A percentile compares a stretch with the other conserved stretches of the same genome.
phyloP scores from a whole-genome alignment of 1,284 basidiomycete species.

The Cerrena zonata region DNA sequence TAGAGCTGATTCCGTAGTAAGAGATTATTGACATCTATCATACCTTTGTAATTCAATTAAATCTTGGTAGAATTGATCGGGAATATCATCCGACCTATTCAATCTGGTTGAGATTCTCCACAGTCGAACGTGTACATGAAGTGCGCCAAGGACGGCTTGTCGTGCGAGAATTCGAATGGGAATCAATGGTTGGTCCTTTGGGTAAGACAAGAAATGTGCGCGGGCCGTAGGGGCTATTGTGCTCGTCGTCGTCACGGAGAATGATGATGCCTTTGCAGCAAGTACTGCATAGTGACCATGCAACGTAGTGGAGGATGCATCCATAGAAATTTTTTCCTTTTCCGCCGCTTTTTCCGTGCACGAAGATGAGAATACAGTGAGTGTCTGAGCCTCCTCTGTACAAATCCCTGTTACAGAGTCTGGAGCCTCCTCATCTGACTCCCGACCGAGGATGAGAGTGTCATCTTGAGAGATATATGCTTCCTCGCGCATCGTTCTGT shows the following conservation, averaged over 20 bases:
- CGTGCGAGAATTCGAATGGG: neutral
- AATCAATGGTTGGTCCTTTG: neutral
- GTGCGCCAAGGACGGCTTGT: neutral
- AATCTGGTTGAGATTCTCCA: neutral
- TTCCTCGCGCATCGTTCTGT: too few relatives aligned
- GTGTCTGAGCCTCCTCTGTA: too few relatives aligned
- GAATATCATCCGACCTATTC: neutral
- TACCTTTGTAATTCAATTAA: conserved; percentile 4
- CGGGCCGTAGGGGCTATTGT: neutral
- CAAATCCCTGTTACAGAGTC: too few relatives aligned
- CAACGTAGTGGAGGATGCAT: neutral
- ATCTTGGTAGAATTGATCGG: conserved; percentile 1
- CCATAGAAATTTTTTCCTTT: neutral
- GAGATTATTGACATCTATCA: too few relatives aligned
- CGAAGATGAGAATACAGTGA: too few relatives aligned
- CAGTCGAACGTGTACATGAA: neutral
- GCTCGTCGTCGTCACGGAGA: neutral
- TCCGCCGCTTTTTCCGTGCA: too few relatives aligned
- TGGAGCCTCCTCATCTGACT: too few relatives aligned
- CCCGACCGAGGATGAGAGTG: too few relatives aligned
- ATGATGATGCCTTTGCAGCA: neutral
- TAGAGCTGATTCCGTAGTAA: too few relatives aligned
- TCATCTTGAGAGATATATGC: too few relatives aligned
- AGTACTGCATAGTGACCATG: neutral
- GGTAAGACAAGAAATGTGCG: neutral